Base-by-base conservation (phyloP, 83 land plant species). In the Thuja plicata region DNA sequence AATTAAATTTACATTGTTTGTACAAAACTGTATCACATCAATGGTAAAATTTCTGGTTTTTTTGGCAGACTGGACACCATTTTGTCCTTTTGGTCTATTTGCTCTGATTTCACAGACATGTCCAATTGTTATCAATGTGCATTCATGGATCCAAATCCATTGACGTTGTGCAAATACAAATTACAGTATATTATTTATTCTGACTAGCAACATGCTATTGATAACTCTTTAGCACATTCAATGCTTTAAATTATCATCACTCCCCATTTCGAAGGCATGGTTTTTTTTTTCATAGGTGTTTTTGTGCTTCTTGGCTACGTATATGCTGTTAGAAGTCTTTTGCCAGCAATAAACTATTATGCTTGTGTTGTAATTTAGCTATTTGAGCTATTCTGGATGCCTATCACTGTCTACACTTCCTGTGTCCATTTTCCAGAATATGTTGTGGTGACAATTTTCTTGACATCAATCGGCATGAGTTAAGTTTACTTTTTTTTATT, bases 1-100 rank as follows among this genome's bases (percentile, higher is more conserved):
- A 82, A 43, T 48, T 83, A n/a, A 83, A 83, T 45, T 83, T 43
- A 83, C 85, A 83, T 83, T 83, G 54, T 83, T 83, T 83, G 85
- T 83, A 83, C 85, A 83, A 46, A 83, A 83, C 52, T 83, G 54
- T 27, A 45, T 83, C 85, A 83, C 85, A 83, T 27, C 85, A 83
- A 83, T 45, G 85, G 48, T 24, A 83, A 45, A 40, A 24, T 83
- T 83, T 83, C 85, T 82, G 52, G 52, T 3, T 15, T 35, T 76
- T 76, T 35, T 34, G 10, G 17, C 79, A 76, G 78, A 74, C 12
- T n/a, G n/a, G 34, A 74, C 78, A 74, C 32, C 78, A 32, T 74
- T 74, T 27, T 12, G 35, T 34, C 35, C 10, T 32, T 11, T 13
- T 35, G 17, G 38, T 76, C 1, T 24, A n/a, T 9, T 83, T 48